Evolutionary conservation across 2,329 filamentous ascomycete genomes (phyloP), one percentile per base, ranked within the genome.

Genomic region (Massarina eburnea): DNA sequence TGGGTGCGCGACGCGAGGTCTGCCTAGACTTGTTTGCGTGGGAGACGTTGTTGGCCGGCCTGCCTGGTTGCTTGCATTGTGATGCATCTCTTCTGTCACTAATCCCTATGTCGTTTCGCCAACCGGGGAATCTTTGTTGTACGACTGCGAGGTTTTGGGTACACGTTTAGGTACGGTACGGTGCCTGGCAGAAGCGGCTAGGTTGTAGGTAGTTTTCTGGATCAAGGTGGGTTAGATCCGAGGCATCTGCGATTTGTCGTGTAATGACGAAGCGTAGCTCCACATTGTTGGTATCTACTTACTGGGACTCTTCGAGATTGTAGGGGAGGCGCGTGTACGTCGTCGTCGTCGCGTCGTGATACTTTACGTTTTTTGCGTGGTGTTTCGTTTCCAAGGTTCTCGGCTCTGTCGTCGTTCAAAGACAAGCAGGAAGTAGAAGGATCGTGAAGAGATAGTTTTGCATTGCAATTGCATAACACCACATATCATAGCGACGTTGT

Each of bases 191-290:
- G n/a, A n/a, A n/a, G 26, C 26, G 33, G 5, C 5, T 35, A 35
- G 5, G 33, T 8, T 46, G 46, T 32, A 29, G 36, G 20, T 41
- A 32, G n/a, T 41, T 49, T 20, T 7, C 7, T 30, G 9, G 12
- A 30, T 14, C 27, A 14, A 30, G 27, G 27, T 30, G 27, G 30
- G 36, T 63, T 63, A 67, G 64, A 66, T 67, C 65, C 64, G 64
- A 68, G 54, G 29, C 58, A 66, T 67, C 61, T 56, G 64, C 64
- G 64, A 61, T 40, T 34, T 17, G 15, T 32, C n/a, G n/a, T n/a
- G 17, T 45, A 26, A 51, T 48, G 49, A 43, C 46, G 43, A 52
- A 49, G 29, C 24, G 34, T 12, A 45, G 33, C 37, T 30, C 39
- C 37, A 30, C 33, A 5, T 14, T 14, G 5, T 30, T 14, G 12